These are phyloP conservation scores for Apophysomyces elegans DNA, from an alignment of 371 early-diverging fungal genomes.

Conservation along the genomic window DNA sequence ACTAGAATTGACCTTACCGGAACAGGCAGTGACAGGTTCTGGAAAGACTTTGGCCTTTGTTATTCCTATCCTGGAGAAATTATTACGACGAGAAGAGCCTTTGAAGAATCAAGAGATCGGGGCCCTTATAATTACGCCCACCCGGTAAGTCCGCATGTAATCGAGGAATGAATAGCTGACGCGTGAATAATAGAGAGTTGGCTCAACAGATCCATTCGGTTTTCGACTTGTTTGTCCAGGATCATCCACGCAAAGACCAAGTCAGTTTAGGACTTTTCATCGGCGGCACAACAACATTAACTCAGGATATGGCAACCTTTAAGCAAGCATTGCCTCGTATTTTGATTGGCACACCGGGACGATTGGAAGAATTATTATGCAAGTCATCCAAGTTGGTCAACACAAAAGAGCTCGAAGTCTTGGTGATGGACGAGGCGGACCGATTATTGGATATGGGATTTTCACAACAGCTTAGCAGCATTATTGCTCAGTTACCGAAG, in stretches of 20 bases:
- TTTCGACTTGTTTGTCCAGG: constrained; percentile 59
- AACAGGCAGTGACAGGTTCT: constrained; percentile 96
- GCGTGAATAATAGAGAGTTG: constrained; percentile 73
- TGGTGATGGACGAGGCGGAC: constrained; percentile 96
- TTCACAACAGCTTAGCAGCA: constrained; percentile 75
- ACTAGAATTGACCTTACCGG: constrained; percentile 28
- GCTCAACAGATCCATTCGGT: constrained; percentile 92
- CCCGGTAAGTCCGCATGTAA: constrained; percentile 55
- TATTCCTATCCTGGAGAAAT: constrained; percentile 93
- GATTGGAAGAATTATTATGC: constrained; percentile 87
- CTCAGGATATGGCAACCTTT: constrained; percentile 67
- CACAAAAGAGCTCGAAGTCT: constrained; percentile 83
- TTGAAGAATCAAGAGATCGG: constrained; percentile 80
- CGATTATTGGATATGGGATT: constrained; percentile 96
- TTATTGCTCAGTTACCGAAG: constrained; percentile 84
- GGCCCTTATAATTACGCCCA: constrained; percentile 94
- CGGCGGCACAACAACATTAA: constrained; percentile 70
- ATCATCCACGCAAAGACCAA: constrained; percentile 45
- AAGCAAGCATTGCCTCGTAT: constrained; percentile 75
- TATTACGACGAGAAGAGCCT: constrained; percentile 63
- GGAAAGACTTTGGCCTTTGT: constrained; percentile 99
- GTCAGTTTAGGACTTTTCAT: constrained; percentile 64
- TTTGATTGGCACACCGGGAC: constrained; percentile 96
- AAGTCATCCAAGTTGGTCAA: constrained; percentile 60
- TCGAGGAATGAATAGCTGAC: too few relatives aligned